Evolutionary conservation across 139 green algal species (phyloP), one percentile per base, ranked within the genome.

Genomic region (Micractinium sp.): DNA sequence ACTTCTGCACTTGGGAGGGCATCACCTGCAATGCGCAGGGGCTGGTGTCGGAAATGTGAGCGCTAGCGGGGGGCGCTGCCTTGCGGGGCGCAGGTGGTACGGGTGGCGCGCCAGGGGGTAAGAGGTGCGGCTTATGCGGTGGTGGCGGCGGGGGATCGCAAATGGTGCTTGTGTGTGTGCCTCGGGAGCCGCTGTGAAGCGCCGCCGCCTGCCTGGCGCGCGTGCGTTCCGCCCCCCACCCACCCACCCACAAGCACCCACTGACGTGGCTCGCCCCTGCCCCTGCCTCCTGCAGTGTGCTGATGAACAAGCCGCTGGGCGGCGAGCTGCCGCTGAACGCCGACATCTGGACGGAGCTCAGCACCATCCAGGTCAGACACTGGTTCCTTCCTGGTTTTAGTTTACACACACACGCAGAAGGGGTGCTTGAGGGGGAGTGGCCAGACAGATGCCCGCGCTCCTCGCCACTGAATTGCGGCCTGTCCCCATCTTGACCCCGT

Each of bases 261-360:
- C n/a, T n/a, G n/a, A n/a, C n/a, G n/a, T n/a, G n/a, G n/a, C n/a
- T n/a, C n/a, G n/a, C n/a, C n/a, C 13, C 18, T 53, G 74, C 35
- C 16, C 33, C 19, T 67, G 29, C n/a, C 82, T 38, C 75, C 76
- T 39, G 61, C 82, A 87, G 82, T 27, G 25, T 92, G 33, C 71
- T 92, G 35, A 36, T 90, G 66, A 53, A 67, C 31, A 83, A 77
- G 60, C 38, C 39, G 3, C 82, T 92, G 9, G 36, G 36, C 29
- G 91, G 91, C 1, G 81, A 92, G 89, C 85, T 93, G 63, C 91
- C 91, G 23, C 60, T 93, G 25, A 85, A 93, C 47, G 47, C 47
- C 20, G 20, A 47, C 18, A 53, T 93, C 13, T 93, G 91, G 91
- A 20, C 22, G 27, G 31, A 73, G 33, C 88, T 93, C 19, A 56